These are phyloP conservation scores for Hypoxylon sp. DNA, from an alignment of 2,329 filamentous ascomycete species.

Conservation along the genomic window DNA sequence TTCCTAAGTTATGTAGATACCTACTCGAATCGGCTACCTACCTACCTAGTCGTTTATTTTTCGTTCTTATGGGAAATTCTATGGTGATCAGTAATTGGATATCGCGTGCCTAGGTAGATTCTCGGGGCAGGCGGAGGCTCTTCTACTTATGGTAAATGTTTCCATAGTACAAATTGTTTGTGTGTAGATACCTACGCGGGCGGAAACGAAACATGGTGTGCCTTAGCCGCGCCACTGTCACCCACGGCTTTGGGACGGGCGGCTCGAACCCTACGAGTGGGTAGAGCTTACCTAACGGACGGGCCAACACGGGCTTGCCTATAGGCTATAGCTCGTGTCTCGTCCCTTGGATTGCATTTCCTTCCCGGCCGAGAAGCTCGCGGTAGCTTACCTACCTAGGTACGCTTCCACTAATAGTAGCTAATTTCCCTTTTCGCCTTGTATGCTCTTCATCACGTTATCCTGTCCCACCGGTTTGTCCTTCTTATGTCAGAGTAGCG, in stretches of 20 bases:
- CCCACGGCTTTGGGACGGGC: constrained; percentile 18
- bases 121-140: neutral
- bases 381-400: neutral
- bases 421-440: constrained; percentile 14
- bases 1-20: neutral
- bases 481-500: constrained; percentile 45
- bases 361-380: neutral
- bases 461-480: constrained; percentile 22
- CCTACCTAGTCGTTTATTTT: neutral
- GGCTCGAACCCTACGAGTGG: constrained; percentile 29
- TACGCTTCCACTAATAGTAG: constrained; percentile 10
- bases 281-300: constrained; percentile 7
- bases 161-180: neutral
- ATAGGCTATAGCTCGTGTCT: constrained; percentile 1
- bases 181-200: neutral
- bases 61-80: neutral
- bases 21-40: neutral
- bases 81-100: neutral
- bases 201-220: constrained; percentile 24
- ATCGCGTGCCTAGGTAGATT: neutral
- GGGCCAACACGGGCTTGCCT: neutral
- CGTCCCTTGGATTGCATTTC: neutral
- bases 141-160: neutral
- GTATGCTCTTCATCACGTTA: constrained; percentile 2
- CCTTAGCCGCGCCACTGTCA: neutral